A percentile compares a stretch with the other conserved stretches of the same genome.
phyloP scores from a whole-genome alignment of 1,284 basidiomycete genomes.

The Sporisorium scitamineum region DNA sequence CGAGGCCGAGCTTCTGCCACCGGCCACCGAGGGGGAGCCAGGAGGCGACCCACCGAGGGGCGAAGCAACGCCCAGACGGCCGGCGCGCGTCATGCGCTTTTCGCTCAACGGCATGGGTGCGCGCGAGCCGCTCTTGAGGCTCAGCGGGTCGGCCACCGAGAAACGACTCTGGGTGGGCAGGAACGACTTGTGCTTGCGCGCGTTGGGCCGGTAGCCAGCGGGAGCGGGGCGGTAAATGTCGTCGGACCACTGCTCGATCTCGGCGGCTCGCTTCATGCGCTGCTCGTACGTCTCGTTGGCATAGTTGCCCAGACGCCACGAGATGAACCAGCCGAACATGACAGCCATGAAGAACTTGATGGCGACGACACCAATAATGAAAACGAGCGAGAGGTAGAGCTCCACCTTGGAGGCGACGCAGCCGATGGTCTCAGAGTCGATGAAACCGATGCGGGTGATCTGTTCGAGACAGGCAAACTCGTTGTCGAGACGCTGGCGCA shows the following conservation, averaged over 20 bases:
- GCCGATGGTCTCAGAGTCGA: slow-evolving; percentile 92
- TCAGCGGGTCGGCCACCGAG: slow-evolving; percentile 58
- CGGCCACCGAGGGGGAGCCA: slow-evolving; percentile 79
- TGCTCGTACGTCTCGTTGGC: slow-evolving; percentile 92
- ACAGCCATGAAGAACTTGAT: slow-evolving; percentile 98
- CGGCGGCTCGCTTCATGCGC: slow-evolving; percentile 87
- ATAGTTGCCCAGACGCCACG: slow-evolving; percentile 92
- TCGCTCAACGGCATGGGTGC: slow-evolving; percentile 42
- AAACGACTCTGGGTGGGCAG: slow-evolving; percentile 76
- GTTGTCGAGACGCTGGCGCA: slow-evolving; percentile 74
- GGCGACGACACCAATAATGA: slow-evolving; percentile 95
- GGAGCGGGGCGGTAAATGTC: slow-evolving; percentile 97
- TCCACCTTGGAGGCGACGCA: slow-evolving; percentile 95
- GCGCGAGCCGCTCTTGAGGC: slow-evolving; percentile 48
- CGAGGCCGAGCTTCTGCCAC: slow-evolving; percentile 85
- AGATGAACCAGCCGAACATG: slow-evolving; percentile 96
- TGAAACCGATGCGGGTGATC: slow-evolving; percentile 86
- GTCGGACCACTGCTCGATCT: slow-evolving; percentile 96
- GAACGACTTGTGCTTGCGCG: slow-evolving; percentile 77
- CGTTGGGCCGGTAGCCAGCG: slow-evolving; percentile 86
- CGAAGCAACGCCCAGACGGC: slow-evolving; percentile 53
- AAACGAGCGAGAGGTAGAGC: slow-evolving; percentile 92
- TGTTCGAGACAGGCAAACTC: slow-evolving; percentile 87
- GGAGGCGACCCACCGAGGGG: slow-evolving; percentile 75
- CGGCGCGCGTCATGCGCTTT: slow-evolving; percentile 48